Base-by-base conservation (phyloP, 2,329 filamentous ascomycete genomes). In the Fusarium mexicanum region DNA sequence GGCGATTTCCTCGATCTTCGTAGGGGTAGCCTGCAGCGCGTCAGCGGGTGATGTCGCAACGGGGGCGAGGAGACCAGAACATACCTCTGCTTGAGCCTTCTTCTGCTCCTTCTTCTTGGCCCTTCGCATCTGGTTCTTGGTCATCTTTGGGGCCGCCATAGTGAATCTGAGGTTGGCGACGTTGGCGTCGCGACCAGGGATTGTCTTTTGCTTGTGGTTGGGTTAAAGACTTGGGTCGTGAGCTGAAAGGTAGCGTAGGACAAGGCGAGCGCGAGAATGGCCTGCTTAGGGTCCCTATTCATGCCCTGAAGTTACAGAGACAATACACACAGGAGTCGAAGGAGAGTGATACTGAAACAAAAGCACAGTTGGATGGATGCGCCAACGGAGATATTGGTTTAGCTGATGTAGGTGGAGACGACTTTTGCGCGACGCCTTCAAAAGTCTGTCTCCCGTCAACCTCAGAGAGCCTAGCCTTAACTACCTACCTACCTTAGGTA, bases 51-150 rank as follows among this genome's bases (percentile, higher is more conserved):
- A 40, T 24, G 51, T 57, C 29, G 22, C 40, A 47, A 26, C 47
- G 22, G 37, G 50, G 50, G 18, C 37, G 24, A 50, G 20, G 38
- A 33, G 37, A 64, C 17, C 43, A 14, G 44, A 17, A 33, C 70
- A 73, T 62, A 90, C 89, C 78, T 91, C 85, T 82, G 89, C 85
- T 60, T 88, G 85, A 76, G 90, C 84, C 79, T 91, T 91, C 86
- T 97, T 97, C 81, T 94, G 91, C 79, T 94, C 93, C 91, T 98
- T 98, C 90, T 96, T 98, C 87, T 96, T 95, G 55, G 94, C 93
- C 82, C 96, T 91, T 82, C 95, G 91, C 87, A 95, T 92, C 85
- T 97, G 94, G 84, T 98, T 98, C 87, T 98, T 98, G 82, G 93
- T 95, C 86, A 93, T 91, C 86, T 96, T 97, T 76, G 87, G 83